A percentile compares a stretch with the other conserved stretches of the same genome.
Conservation (phyloP, 1,284 basidiomycete species). For the Tylopilus sp. region DNA sequence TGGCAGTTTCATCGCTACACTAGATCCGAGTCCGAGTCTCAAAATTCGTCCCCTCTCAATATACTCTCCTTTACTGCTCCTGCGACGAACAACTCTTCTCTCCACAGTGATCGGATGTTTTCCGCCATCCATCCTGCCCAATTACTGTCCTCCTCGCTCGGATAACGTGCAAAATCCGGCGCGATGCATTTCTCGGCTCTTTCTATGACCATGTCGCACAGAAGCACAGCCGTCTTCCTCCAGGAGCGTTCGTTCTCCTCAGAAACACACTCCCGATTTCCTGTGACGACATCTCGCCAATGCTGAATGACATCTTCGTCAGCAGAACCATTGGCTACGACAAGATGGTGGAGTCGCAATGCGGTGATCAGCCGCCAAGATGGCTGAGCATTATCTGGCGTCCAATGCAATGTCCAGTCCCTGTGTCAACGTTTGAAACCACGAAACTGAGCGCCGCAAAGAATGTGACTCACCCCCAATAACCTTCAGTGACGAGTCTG, state of each 20-base stretch:
- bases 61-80: constrained; percentile 43
- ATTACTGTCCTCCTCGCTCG: not conserved
- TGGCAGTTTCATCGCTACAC: not conserved
- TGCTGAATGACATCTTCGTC: constrained; percentile 35
- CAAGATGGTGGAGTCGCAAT: constrained; percentile 56
- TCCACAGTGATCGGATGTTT: constrained; percentile 37
- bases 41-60: constrained; percentile 35
- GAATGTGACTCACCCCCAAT: constrained; percentile 63
- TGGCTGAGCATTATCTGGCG: constrained; percentile 57
- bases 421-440: constrained; percentile 28
- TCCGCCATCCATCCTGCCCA: constrained; percentile 35
- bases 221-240: constrained; percentile 31
- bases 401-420: constrained; percentile 67
- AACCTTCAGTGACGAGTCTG: constrained; percentile 54
- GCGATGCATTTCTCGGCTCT: constrained; percentile 29
- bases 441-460: not conserved
- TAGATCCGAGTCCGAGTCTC: constrained; percentile 2
- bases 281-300: constrained; percentile 57
- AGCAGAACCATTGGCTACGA: constrained; percentile 25
- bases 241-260: constrained; percentile 45
- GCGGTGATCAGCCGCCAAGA: constrained; percentile 72
- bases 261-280: constrained; percentile 41
- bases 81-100: constrained; percentile 53
- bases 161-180: not conserved
- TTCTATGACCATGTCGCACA: constrained; percentile 37